Base-by-base conservation (phyloP, 2,329 filamentous ascomycete species). In the Neonectria magnoliae region DNA sequence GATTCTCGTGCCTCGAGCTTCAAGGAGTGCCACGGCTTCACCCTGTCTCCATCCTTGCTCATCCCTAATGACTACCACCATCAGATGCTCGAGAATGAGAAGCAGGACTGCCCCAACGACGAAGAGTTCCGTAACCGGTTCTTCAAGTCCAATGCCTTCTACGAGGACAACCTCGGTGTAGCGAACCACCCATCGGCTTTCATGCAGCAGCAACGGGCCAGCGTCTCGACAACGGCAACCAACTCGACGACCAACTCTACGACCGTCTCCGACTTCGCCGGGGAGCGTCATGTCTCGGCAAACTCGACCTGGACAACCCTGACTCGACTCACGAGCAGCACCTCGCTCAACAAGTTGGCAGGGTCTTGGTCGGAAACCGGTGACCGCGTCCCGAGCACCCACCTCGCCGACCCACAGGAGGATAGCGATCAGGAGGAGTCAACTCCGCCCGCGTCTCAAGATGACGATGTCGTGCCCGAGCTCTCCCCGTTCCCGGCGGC, bases 11-110 rank as follows among this genome's bases (percentile, higher is more conserved):
- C 82, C 0, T 85, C 83, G 2, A 88, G 82, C 72, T 89, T 87
- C 74, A 85, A 84, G 69, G 88, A 90, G 73, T 84, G 83, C 0
- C 85, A 89, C 60, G 86, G 85, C 14, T 89, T 89, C 72, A 83
- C 81, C 45, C 76, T 90, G 36, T 90, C 88, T 8, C 88, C 88
- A 0, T 86, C 86, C 4, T 80, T 90, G n/a, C 80, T 90, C 54
- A 88, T 90, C 57, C 88, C 88, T 13, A 77, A 80, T 51, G 88
- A 91, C 56, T 88, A 85, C 68, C 83, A 86, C 57, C 81, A 85
- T 65, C 82, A 88, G 69, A 85, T 88, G 80, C 74, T 84, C 44
- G 74, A 78, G 45, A 62, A 68, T 8, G 75, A 77, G 53, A 73
- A 67, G 58, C 68, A 73, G 11, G 68, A 58, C 5, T 76, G 68